Evolutionary conservation across 2,329 filamentous ascomycete genomes (phyloP), one percentile per base, ranked within the genome.

Genomic region (Cladophialophora chaetospira): DNA sequence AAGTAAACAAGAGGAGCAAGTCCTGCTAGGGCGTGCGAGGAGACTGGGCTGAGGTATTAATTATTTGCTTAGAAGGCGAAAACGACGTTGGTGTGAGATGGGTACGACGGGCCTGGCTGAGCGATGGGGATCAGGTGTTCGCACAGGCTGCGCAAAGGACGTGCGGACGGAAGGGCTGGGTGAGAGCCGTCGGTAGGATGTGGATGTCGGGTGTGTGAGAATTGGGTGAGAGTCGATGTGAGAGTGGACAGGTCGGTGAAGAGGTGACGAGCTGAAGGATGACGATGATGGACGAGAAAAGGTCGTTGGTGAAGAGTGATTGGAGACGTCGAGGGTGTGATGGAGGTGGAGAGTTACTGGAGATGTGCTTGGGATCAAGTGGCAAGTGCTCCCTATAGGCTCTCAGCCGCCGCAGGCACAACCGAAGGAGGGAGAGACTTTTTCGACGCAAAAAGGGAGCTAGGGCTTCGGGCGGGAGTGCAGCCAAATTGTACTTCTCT

Each of bases 171-270:
- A 17, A 53, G 49, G 38, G 49, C 49, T 44, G 38, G 38, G 49
- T 44, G 15, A 45, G 49, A 44, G 48, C 40, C 47, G 53, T 60
- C 31, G 48, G 42, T 36, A 38, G 36, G 53, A 31, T 43, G 53
- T 46, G 29, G 55, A 55, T 46, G 50, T 53, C 45, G 53, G 51
- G 36, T 48, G 45, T 48, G 60, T 55, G 49, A 46, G 52, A 49
- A 44, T 53, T 53, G 61, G 36, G 63, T 61, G 59, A 54, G 55
- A 56, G 58, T 56, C 59, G 53, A 58, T 45, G 57, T 55, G 54
- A 65, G 67, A 68, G 64, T 66, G 58, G 62, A 66, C 58, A 62
- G 64, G 62, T 61, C 60, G 62, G 65, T 63, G 61, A 63, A 49
- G 44, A 64, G 57, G 65, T 65, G 64, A 65, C 63, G 58, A 67